Conservation (phyloP, 2,329 filamentous ascomycete genomes). For the Fusarium foetens region DNA sequence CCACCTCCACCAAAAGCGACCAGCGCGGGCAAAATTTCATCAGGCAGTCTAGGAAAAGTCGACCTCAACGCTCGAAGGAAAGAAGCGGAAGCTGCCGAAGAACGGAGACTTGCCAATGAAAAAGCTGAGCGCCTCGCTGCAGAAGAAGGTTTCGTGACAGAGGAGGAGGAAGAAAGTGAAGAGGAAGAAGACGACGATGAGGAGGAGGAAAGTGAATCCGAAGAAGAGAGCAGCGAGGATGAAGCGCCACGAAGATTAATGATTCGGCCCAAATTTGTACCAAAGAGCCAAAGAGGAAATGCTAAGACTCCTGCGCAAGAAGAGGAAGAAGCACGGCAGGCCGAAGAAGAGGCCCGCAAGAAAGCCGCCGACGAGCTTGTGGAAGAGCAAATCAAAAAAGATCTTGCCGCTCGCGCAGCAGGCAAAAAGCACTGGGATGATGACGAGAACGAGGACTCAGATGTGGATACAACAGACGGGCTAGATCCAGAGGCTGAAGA, state of each 20-base stretch:
- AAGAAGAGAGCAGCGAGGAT: constrained; percentile 65
- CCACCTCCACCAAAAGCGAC: constrained; percentile 67
- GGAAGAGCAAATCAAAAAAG: constrained; percentile 87
- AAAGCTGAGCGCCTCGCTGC: constrained; percentile 62
- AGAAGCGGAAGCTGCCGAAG: constrained; percentile 59
- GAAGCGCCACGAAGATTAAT: constrained; percentile 66
- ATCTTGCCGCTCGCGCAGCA: constrained; percentile 77
- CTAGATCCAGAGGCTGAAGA: constrained; percentile 87
- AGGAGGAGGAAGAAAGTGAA: constrained; percentile 59
- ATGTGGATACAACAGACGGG: constrained; percentile 89
- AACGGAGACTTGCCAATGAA: constrained; percentile 58
- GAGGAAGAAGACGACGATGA: constrained; percentile 49
- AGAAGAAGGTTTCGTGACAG: constrained; percentile 73
- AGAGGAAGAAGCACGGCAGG: constrained; percentile 51
- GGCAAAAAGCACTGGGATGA: constrained; percentile 91
- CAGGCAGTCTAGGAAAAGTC: constrained; percentile 63
- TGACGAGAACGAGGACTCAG: constrained; percentile 73
- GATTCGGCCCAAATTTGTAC: constrained; percentile 72
- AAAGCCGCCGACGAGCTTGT: constrained; percentile 82
- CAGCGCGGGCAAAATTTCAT: constrained; percentile 64
- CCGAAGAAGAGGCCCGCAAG: constrained; percentile 70
- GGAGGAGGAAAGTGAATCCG: constrained; percentile 54
- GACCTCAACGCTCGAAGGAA: constrained; percentile 61
- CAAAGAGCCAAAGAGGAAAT: constrained; percentile 63
- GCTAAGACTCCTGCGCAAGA: constrained; percentile 46